Conservation (phyloP, 176 grass and related monocot genomes). For the Miscanthus lutarioriparius region DNA sequence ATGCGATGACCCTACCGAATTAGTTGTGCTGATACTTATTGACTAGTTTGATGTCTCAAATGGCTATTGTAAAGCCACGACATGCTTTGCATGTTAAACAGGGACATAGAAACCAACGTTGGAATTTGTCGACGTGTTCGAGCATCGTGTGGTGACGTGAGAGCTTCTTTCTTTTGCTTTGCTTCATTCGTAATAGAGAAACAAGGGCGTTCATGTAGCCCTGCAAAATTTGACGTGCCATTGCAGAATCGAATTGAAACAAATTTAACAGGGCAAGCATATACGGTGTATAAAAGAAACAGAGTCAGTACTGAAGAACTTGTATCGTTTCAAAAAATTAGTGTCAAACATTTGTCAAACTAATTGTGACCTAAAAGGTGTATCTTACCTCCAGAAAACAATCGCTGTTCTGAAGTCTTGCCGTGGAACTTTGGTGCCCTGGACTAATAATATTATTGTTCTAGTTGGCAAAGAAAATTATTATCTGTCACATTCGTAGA, state of each 20-base stretch:
- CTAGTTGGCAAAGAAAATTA: too few species aligned
- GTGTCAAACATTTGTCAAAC: too few species aligned
- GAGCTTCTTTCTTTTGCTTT: not conserved
- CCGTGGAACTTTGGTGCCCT: too few species aligned
- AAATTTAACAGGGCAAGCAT: not conserved
- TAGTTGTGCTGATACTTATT: not conserved
- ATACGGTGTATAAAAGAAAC: not conserved
- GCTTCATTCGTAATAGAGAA: not conserved
- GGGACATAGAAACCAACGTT: not conserved
- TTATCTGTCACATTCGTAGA: too few species aligned
- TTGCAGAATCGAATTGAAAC: not conserved
- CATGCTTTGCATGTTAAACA: not conserved
- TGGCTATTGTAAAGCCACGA: constrained; percentile 29
- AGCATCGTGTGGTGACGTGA: not conserved
- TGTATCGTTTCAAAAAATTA: not conserved
- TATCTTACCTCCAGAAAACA: too few species aligned
- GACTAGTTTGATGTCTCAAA: not conserved
- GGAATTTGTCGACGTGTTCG: constrained; percentile 1
- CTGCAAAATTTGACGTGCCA: not conserved
- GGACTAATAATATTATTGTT: too few species aligned
- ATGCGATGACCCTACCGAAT: not conserved
- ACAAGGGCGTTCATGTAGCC: not conserved
- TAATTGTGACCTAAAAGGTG: too few species aligned
- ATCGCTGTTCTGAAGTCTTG: too few species aligned
- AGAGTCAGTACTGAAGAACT: not conserved